Evolutionary conservation across 2,329 filamentous ascomycete genomes (phyloP).

Genomic region (Aureobasidium sp.): DNA sequence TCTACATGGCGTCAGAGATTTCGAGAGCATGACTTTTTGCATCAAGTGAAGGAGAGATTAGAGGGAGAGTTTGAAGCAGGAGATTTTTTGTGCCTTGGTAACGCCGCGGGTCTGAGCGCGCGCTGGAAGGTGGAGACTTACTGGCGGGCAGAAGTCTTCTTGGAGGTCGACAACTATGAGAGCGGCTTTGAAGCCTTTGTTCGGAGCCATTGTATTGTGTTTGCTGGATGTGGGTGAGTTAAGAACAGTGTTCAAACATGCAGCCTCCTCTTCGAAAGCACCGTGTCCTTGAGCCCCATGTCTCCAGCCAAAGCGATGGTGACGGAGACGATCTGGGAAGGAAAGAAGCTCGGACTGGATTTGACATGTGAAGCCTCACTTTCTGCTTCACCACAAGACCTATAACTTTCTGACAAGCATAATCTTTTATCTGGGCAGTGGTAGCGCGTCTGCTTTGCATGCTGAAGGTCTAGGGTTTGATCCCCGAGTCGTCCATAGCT

Average conservation of each 20-base stretch:
- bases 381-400: background rate
- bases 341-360: background rate
- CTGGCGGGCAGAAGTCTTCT: slow-evolving; percentile 89
- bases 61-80: background rate
- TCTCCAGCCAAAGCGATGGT: background rate
- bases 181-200: slow-evolving; percentile 13
- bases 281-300: background rate
- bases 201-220: background rate
- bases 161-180: slow-evolving; percentile 63
- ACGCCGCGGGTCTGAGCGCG: slow-evolving; percentile 1
- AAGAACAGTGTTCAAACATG: background rate
- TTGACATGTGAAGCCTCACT: background rate
- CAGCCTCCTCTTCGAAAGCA: background rate
- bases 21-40: no score
- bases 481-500: slow-evolving; percentile 9
- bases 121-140: slow-evolving; percentile 37
- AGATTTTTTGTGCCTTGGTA: background rate
- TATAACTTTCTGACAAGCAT: no score
- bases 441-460: slow-evolving; percentile 15
- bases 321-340: background rate
- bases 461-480: slow-evolving; percentile 14
- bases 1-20: slow-evolving; percentile 39
- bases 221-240: background rate
- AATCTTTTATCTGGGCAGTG: no score
- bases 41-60: background rate